Evolutionary conservation across 139 green algal species (phyloP).

Genomic region (Edaphochlamys debaryana): DNA sequence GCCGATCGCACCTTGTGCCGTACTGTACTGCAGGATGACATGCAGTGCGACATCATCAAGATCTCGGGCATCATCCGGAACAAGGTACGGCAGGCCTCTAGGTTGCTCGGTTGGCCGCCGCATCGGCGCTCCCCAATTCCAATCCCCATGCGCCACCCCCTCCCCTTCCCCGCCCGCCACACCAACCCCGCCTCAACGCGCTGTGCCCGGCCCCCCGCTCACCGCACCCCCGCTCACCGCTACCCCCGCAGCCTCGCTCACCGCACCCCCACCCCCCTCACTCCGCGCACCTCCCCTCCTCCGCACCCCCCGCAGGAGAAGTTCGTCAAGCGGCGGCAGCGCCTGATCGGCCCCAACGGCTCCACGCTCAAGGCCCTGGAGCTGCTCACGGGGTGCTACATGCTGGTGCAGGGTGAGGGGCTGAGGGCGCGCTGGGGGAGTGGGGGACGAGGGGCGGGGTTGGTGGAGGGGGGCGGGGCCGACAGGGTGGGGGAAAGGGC

Average conservation of each 20-base stretch:
- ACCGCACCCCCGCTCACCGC: no score
- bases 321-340: constrained; percentile 97
- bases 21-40: constrained; percentile 87
- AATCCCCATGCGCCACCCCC: no score
- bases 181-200: no score
- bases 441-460: neutral
- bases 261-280: no score
- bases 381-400: constrained; percentile 97
- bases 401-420: constrained; percentile 88
- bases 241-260: no score
- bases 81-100: no score
- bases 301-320: constrained; percentile 68
- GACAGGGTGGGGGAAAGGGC: neutral
- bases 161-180: no score
- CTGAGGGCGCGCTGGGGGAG: neutral
- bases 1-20: no score
- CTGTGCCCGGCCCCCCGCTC: no score
- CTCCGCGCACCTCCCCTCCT: no score
- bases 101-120: neutral
- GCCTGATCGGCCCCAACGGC: constrained; percentile 96
- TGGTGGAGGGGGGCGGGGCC: neutral
- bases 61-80: constrained; percentile 94
- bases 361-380: constrained; percentile 98
- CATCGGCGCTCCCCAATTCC: no score
- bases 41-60: constrained; percentile 99